phyloP scores from a whole-genome alignment of 2,329 filamentous ascomycete genomes.

The Diaporthe sp. region DNA sequence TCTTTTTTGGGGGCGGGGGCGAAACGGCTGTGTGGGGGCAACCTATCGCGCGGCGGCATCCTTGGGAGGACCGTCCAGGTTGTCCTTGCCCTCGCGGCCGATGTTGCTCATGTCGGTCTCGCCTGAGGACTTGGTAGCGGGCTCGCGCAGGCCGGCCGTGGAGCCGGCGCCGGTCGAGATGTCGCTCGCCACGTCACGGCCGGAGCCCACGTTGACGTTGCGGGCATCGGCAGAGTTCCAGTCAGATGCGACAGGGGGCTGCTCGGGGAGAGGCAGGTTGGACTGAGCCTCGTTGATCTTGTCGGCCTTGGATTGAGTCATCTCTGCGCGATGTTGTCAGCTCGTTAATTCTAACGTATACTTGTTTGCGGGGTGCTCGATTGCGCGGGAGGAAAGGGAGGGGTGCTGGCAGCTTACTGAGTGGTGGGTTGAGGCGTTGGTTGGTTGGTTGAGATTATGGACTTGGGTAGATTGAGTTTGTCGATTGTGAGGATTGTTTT shows the following conservation, averaged over 20 bases:
- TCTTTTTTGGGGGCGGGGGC: not conserved
- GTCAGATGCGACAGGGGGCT: constrained; percentile 83
- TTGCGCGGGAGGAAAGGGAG: not conserved
- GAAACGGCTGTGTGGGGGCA: not conserved
- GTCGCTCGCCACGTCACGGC: constrained; percentile 64
- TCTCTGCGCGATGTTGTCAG: constrained; percentile 44
- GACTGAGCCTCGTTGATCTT: constrained; percentile 77
- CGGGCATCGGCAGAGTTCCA: constrained; percentile 80
- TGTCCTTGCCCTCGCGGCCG: constrained; percentile 75
- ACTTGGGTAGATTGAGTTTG: not conserved
- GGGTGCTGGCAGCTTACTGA: constrained; percentile 27
- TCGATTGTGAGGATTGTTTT: not conserved
- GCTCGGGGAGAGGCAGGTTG: constrained; percentile 84
- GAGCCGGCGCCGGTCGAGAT: constrained; percentile 65
- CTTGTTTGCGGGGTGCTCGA: not conserved
- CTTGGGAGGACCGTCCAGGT: constrained; percentile 67
- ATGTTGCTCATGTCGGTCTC: constrained; percentile 69
- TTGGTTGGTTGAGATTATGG: not conserved
- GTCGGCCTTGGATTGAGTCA: constrained; percentile 68
- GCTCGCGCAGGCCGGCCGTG: constrained; percentile 68
- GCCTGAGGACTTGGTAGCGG: constrained; percentile 69
- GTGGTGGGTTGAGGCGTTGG: constrained; percentile 5
- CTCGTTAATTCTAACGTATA: not conserved
- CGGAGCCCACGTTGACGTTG: constrained; percentile 79
- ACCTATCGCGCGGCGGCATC: constrained; percentile 68